A percentile compares a stretch with the other conserved stretches of the same genome.
phyloP scores from a whole-genome alignment of 331 rosid species.

The Saraca asoca region DNA sequence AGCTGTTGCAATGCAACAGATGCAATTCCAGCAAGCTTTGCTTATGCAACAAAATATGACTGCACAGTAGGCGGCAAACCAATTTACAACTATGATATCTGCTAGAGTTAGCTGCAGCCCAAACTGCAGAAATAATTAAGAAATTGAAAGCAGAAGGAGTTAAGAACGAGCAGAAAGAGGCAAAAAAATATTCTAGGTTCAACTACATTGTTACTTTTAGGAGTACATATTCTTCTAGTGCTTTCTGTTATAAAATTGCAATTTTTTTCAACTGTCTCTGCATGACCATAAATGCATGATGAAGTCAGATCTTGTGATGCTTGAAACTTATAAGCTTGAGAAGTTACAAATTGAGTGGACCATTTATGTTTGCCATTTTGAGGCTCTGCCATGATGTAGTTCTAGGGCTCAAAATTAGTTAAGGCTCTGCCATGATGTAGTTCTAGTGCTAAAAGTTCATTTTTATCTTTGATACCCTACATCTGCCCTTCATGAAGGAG shows the following conservation, averaged over 20 bases:
- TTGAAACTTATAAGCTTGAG: conserved; percentile 14
- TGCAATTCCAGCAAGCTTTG: conserved; percentile 98
- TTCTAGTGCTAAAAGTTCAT: background rate
- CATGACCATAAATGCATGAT: background rate
- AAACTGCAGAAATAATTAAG: conserved; percentile 96
- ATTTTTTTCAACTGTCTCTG: background rate
- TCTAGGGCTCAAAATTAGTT: too few relatives aligned
- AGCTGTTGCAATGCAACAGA: conserved; percentile 99
- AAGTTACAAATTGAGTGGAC: too few relatives aligned
- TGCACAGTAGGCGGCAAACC: conserved; percentile 92
- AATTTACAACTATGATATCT: conserved; percentile 93
- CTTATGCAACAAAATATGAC: conserved; percentile 91
- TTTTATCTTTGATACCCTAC: too few relatives aligned
- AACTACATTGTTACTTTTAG: conserved; percentile 27
- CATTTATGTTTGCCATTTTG: background rate
- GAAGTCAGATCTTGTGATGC: conserved; percentile 3
- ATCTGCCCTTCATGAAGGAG: too few relatives aligned
- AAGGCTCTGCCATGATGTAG: too few relatives aligned
- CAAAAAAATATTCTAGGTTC: conserved; percentile 73
- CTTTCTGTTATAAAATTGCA: background rate
- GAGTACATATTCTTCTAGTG: background rate
- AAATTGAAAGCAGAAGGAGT: conserved; percentile 77
- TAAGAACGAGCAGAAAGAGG: conserved; percentile 60
- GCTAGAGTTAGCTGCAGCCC: conserved; percentile 98
- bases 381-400: background rate